Evolutionary conservation across 108 stramenopile species (phyloP), one percentile per base, ranked within the genome.

Genomic region (Nitzschia sp.): DNA sequence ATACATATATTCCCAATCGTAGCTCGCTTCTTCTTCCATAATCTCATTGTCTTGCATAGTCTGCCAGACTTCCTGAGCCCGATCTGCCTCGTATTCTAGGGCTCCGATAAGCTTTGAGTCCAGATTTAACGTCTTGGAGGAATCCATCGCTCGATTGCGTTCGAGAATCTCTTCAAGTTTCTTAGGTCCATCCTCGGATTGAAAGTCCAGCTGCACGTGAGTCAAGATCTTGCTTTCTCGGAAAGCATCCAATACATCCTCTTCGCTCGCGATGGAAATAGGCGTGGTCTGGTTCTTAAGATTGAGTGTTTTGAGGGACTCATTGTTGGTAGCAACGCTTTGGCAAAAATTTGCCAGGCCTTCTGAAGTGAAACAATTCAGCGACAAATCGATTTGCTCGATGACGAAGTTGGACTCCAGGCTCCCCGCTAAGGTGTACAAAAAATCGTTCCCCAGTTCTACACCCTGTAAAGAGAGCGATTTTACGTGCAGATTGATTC

Each of bases 311-410:
- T 45, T 64, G n/a, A 41, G 45, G 23, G 72, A 50, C 3, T 65
- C 56, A 26, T 72, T 72, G 19, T 54, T 38, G 27, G 3, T 29
- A 13, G 63, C 72, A 2, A 72, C 16, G 26, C 53, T 5, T 32
- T 74, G 73, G 36, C 79, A 80, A 41, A 80, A 74, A 48, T 64
- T 69, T n/a, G 68, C 56, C 41, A 80, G 28, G 8, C 67, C 79
- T 34, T 66, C 79, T 28, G 56, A 70, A 11, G 79, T 80, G 64
- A 80, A 74, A 21, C 38, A 45, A 62, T 80, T 80, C 21, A 45
- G 26, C 23, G 68, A 70, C 35, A 80, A 46, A 67, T 80, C 58
- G 35, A 80, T 53, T 25, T 70, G 63, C 54, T 75, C 68, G 11
- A 80, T 27, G 17, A 73, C 67, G 44, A 74, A 71, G 33, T 80